Conservation (phyloP, 2,329 filamentous ascomycete species). For the Diaporthe sp. region DNA sequence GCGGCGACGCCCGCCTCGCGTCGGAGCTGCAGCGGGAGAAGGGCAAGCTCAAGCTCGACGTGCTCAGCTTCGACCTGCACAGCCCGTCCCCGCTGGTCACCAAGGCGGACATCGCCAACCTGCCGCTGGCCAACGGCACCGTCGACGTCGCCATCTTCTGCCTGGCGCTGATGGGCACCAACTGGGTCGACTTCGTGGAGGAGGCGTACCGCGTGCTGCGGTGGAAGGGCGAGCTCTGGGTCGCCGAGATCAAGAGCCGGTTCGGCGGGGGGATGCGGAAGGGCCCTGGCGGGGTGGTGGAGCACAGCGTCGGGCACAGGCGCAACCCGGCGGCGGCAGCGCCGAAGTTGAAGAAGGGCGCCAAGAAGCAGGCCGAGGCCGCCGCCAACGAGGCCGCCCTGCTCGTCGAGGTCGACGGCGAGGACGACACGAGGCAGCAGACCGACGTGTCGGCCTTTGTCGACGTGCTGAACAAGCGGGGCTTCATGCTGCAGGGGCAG, state of each 20-base stretch:
- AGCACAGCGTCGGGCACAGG: conserved; percentile 78
- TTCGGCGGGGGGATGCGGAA: conserved; percentile 69
- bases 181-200: conserved; percentile 97
- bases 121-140: conserved; percentile 79
- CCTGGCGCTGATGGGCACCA: conserved; percentile 97
- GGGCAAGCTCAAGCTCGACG: conserved; percentile 75
- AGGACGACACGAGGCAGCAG: conserved; percentile 71
- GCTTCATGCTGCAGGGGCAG: conserved; percentile 83
- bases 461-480: conserved; percentile 80
- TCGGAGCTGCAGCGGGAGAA: conserved; percentile 71
- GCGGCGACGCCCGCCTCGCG: conserved; percentile 88
- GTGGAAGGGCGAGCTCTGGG: conserved; percentile 96
- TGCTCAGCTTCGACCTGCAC: conserved; percentile 90
- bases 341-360: conserved; percentile 54
- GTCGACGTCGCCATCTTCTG: conserved; percentile 95
- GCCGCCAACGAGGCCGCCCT: conserved; percentile 65
- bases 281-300: conserved; percentile 59
- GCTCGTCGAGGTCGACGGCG: conserved; percentile 77
- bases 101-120: conserved; percentile 85
- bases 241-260: conserved; percentile 95
- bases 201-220: conserved; percentile 92
- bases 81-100: conserved; percentile 81
- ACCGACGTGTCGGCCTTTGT: conserved; percentile 92
- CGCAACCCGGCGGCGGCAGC: conserved; percentile 56
- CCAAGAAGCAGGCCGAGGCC: conserved; percentile 56